These are phyloP conservation scores for Immersiporthe knoxdaviesiana DNA, from an alignment of 2,329 filamentous ascomycete species.

Conservation along the genomic window DNA sequence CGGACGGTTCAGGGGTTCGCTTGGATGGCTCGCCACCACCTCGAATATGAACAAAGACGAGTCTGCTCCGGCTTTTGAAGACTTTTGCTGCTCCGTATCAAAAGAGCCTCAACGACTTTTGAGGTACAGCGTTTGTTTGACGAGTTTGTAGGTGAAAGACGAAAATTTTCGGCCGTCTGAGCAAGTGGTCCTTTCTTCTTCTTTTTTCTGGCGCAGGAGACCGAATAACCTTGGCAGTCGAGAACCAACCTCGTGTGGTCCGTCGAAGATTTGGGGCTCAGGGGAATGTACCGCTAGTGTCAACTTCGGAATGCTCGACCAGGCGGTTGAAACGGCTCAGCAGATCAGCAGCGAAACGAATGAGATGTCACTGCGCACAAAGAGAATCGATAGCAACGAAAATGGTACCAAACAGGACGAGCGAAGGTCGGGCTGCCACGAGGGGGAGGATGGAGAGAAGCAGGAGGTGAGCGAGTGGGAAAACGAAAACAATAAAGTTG, in stretches of 20 bases:
- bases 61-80: neutral
- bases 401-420: conserved; percentile 6
- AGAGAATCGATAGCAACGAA: conserved; percentile 14
- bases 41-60: neutral
- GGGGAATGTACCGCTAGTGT: conserved; percentile 1
- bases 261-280: conserved; percentile 16
- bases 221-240: conserved; percentile 9
- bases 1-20: conserved; percentile 19
- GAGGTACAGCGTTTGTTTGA: neutral
- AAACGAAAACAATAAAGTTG: conserved; percentile 19
- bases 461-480: conserved; percentile 6
- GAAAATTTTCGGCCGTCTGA: neutral
- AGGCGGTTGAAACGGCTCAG: neutral
- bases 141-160: neutral
- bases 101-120: neutral
- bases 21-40: neutral
- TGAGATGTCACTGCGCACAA: conserved; percentile 6
- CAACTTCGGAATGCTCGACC: neutral
- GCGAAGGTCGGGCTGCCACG: conserved; percentile 18
- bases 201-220: conserved; percentile 3
- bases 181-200: neutral
- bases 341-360: conserved; percentile 19
- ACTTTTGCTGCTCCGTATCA: neutral
- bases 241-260: conserved; percentile 10
- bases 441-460: conserved; percentile 5